phyloP scores from a whole-genome alignment of 2,329 filamentous ascomycete genomes.

The Diaporthe vexans region DNA sequence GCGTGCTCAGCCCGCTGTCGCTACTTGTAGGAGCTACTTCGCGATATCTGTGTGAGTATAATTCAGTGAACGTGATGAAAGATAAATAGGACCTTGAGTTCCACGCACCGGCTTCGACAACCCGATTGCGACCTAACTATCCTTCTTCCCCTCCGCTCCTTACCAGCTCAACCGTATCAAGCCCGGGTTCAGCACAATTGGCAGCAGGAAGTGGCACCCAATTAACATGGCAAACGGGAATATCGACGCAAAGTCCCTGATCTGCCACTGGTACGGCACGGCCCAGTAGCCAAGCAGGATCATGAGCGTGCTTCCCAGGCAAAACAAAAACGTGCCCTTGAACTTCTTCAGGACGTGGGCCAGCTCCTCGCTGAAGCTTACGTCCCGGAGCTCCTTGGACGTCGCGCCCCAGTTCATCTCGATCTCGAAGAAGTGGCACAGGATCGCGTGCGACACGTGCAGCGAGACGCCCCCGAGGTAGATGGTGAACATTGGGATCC shows the following conservation, averaged over 20 bases:
- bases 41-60: not conserved
- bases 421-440: conserved; percentile 59
- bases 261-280: conserved; percentile 67
- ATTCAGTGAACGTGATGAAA: not conserved
- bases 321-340: conserved; percentile 67
- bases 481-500: conserved; percentile 60
- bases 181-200: conserved; percentile 72
- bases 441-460: conserved; percentile 57
- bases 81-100: too few relatives aligned
- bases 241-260: conserved; percentile 70
- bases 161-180: conserved; percentile 75
- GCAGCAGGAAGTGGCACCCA: conserved; percentile 68
- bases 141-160: not conserved
- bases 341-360: conserved; percentile 68
- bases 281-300: conserved; percentile 64
- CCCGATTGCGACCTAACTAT: not conserved
- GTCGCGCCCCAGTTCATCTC: conserved; percentile 68
- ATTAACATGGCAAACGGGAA: conserved; percentile 68
- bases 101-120: not conserved
- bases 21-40: not conserved
- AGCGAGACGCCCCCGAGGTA: conserved; percentile 61
- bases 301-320: conserved; percentile 58
- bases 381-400: conserved; percentile 69
- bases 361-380: conserved; percentile 70
- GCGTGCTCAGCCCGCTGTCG: not conserved